A percentile compares a stretch with the other conserved stretches of the same genome.
phyloP scores from a whole-genome alignment of 2,329 filamentous ascomycete genomes.

The Aspergillus sp. region DNA sequence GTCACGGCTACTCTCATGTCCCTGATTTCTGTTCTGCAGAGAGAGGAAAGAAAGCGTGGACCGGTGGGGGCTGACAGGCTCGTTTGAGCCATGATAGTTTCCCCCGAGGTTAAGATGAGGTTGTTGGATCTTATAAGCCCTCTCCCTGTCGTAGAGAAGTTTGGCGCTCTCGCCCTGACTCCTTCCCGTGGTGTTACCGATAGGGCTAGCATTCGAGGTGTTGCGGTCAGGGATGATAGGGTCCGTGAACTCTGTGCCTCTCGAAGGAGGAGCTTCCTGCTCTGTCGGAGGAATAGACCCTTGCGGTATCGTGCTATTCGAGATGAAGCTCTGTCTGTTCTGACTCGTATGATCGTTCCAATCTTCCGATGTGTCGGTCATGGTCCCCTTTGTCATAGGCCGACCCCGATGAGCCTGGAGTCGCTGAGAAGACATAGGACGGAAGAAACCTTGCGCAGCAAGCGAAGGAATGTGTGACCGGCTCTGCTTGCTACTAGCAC shows the following conservation, averaged over 20 bases:
- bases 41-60: constrained; percentile 75
- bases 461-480: constrained; percentile 88
- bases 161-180: constrained; percentile 77
- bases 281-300: constrained; percentile 44
- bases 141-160: constrained; percentile 65
- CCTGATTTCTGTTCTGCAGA: constrained; percentile 57
- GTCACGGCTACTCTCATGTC: constrained; percentile 56
- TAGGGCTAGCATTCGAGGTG: constrained; percentile 75
- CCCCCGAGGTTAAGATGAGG: constrained; percentile 61
- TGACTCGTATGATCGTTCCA: constrained; percentile 50
- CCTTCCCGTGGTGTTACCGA: constrained; percentile 57
- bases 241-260: constrained; percentile 80
- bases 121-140: constrained; percentile 35
- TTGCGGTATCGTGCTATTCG: constrained; percentile 51
- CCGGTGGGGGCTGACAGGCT: constrained; percentile 63
- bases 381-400: constrained; percentile 40
- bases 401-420: constrained; percentile 81
- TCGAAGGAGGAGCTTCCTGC: constrained; percentile 66
- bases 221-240: constrained; percentile 69
- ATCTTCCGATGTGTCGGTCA: constrained; percentile 44
- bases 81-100: constrained; percentile 57
- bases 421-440: constrained; percentile 94
- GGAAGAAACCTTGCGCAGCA: constrained; percentile 88
- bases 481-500: constrained; percentile 67
- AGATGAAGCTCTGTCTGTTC: constrained; percentile 62